Evolutionary conservation across 2,329 filamentous ascomycete genomes (phyloP), one percentile per base, ranked within the genome.

Genomic region (Trichophyton rubrum): DNA sequence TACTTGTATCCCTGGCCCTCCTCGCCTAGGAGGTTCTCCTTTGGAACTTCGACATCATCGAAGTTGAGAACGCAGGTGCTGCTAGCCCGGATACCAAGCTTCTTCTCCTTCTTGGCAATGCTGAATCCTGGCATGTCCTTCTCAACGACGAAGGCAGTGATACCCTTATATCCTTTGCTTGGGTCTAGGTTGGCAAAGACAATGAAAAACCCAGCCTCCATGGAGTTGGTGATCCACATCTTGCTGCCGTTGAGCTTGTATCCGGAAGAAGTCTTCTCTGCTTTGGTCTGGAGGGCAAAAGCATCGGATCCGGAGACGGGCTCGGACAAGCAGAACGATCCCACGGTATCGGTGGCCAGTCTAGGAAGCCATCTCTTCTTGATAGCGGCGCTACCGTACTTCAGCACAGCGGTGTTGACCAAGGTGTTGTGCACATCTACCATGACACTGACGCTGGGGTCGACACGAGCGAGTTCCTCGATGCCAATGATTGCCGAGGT

Each of bases 61-160:
- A 99, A 95, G 81, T 89, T 97, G 74, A 99, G 81, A 64, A 96
- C 92, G 75, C 93, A 99, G 35, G 93, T 99, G 78, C 89, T 95
- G 77, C 89, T 95, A 59, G 93, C 93, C 71, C 84, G 87, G 78
- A 99, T 99, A 62, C 93, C 93, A 56, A 99, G 85, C 81, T 99
- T 99, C 87, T 97, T 97, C 81, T 99, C 93, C 81, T 99, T 99
- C 84, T 99, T 99, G 45, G 93, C 90, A 70, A 99, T 95, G 63
- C 84, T 86, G 80, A 99, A 96, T 38, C 93, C 93, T 60, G 87
- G 85, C 57, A 84, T 88, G 69, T 81, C 86, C 80, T 96, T 96
- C 77, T 96, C 91, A 47, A 97, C 86, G 63, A 99, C 79, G 73
- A 99, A 99, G 59, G 93, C 93, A 1, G 90, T 91, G 75, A 99